Base-by-base conservation (phyloP, 257 asterid genomes). In the Anisodus tanguticus region DNA sequence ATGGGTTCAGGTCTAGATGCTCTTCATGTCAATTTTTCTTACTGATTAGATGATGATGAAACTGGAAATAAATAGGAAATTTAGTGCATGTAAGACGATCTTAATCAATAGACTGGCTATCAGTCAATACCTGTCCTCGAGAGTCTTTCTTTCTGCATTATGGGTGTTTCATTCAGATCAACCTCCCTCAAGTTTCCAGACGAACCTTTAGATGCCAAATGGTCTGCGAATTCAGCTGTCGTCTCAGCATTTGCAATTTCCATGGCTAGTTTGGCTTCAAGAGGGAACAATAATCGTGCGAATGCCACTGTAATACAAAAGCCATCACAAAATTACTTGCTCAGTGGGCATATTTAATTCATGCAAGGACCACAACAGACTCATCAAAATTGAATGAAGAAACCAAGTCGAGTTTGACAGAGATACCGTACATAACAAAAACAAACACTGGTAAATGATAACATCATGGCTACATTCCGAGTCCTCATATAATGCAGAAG, bases 261-360 rank as follows among this genome's bases (percentile, higher is more conserved):
- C 97, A 93, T 92, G 71, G 95, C 95, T 78, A 93, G 81, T 87
- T 92, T 93, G 17, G 96, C 97, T 90, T 93, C 97, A 15, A 95
- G 87, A 8, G 97, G 97, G 91, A 92, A 93, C 83, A 93, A 87
- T 89, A 91, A 89, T 7, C 89, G 89, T 3, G 96, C 97, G 86
- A 90, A 89, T 16, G 96, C 91, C 90, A 92, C 96, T 93, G 92
- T 0, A 60, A 81, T 35, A 66, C 69, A 84, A 31, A 31, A 53
- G 4, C 8, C 64, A 53, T 51, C 64, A 55, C n/a, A 0, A 53
- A 79, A 55, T 7, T 35, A 13, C 35, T 39, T 64, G 62, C 12
- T 51, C 22, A 7, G 45, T 7, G 47, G 17, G 10, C 19, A 51
- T 12, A 74, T 26, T 19, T 19, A 49, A 74, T 51, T 74, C 43